Evolutionary conservation across 768 basidiomycete species (phyloP).

Genomic region (Leccinellum albellum): DNA sequence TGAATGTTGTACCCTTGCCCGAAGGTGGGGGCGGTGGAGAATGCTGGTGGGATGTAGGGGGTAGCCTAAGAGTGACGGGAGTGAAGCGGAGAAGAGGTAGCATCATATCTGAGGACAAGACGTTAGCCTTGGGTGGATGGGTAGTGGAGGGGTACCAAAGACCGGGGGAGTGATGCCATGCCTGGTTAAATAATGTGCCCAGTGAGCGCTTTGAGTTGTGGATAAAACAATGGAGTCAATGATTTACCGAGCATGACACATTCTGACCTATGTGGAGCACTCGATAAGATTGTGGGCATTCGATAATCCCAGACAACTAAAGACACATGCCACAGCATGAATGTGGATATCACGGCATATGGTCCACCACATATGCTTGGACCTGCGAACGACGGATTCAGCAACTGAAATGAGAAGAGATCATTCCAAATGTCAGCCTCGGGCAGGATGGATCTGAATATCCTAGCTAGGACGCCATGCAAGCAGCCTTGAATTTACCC

Average conservation of each 20-base stretch:
- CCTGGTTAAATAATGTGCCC: conserved; percentile 15
- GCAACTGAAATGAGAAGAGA: not conserved
- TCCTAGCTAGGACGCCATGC: not conserved
- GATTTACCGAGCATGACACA: not conserved
- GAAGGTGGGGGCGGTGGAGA: not conserved
- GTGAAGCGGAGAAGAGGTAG: conserved; percentile 6
- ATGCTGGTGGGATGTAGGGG: not conserved
- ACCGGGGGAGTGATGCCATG: not conserved
- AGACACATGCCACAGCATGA: not conserved
- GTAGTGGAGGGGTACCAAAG: not conserved
- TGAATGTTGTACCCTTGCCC: conserved; percentile 5
- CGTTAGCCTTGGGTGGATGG: not conserved
- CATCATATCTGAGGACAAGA: conserved; percentile 3
- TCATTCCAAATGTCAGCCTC: not conserved
- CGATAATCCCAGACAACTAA: not conserved
- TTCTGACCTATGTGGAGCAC: conserved; percentile 7
- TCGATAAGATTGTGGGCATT: conserved; percentile 2
- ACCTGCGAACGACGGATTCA: not conserved
- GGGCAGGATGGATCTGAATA: not conserved
- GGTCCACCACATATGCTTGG: not conserved
- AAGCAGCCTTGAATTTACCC: not conserved
- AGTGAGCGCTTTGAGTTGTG: conserved; percentile 1
- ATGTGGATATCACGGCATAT: not conserved
- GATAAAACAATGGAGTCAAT: conserved; percentile 16
- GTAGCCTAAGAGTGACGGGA: conserved; percentile 7